These are phyloP conservation scores for Verbascum thapsus DNA, from an alignment of 257 asterid genomes.

Conservation along the genomic window DNA sequence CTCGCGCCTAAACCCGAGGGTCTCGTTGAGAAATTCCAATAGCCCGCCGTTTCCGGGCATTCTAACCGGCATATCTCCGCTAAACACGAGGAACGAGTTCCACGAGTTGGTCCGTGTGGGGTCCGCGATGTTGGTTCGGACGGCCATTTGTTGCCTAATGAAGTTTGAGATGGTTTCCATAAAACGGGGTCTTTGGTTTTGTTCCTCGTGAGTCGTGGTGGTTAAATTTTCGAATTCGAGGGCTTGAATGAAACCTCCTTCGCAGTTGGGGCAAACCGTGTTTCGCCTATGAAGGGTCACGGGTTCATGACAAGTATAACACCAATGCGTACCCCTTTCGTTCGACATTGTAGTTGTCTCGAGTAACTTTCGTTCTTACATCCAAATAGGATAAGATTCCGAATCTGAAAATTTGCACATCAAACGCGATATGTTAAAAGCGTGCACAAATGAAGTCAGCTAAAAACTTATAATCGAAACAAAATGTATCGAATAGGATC, in stretches of 20 bases:
- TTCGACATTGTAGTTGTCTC: conserved; percentile 55
- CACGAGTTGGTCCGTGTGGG: conserved; percentile 50
- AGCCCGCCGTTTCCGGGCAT: conserved; percentile 73
- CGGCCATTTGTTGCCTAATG: conserved; percentile 60
- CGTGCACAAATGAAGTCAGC: conserved; percentile 3
- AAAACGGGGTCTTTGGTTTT: conserved; percentile 66
- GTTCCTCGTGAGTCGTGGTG: conserved; percentile 48
- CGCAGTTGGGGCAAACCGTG: conserved; percentile 59
- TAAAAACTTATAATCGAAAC: conserved; percentile 6
- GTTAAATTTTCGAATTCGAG: conserved; percentile 61
- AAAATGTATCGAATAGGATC: background rate
- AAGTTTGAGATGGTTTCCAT: conserved; percentile 72
- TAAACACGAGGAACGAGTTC: conserved; percentile 77
- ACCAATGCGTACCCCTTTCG: conserved; percentile 75
- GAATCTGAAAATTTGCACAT: conserved; percentile 20
- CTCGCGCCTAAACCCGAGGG: conserved; percentile 78
- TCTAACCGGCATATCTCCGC: conserved; percentile 78
- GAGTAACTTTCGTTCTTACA: conserved; percentile 18
- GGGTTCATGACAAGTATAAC: conserved; percentile 77
- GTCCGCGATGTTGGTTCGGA: conserved; percentile 41
- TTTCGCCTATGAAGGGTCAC: conserved; percentile 48
- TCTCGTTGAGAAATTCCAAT: conserved; percentile 72
- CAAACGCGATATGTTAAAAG: background rate
- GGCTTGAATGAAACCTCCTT: conserved; percentile 81
- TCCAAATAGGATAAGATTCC: conserved; percentile 7